A percentile compares a stretch with the other conserved stretches of the same genome.
phyloP scores from a whole-genome alignment of 257 asterid species.

The Euphrasia confusa region DNA sequence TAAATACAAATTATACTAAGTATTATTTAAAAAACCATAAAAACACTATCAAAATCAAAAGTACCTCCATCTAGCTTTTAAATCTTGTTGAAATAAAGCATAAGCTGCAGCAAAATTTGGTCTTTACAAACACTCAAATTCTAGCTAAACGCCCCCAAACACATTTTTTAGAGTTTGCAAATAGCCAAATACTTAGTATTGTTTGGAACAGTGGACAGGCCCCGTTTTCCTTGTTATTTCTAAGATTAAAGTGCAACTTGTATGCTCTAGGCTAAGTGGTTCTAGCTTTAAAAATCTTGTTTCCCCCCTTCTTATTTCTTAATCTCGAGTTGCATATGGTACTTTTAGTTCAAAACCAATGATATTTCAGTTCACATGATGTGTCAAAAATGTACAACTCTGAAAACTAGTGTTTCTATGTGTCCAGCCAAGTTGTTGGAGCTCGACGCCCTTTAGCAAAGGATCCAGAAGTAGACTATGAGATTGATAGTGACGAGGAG shows the following conservation, averaged over 20 bases:
- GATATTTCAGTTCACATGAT: neutral
- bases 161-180: too few species aligned
- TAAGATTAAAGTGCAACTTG: neutral
- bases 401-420: constrained; percentile 14
- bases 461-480: constrained; percentile 81
- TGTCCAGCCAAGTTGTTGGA: constrained; percentile 61
- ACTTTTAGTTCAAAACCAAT: neutral
- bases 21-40: too few species aligned
- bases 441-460: constrained; percentile 59
- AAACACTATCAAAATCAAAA: too few species aligned
- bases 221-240: neutral
- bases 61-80: too few species aligned
- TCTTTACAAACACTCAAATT: too few species aligned
- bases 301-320: neutral
- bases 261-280: neutral
- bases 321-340: neutral
- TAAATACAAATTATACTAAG: too few species aligned
- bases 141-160: too few species aligned
- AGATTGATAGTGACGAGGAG: constrained; percentile 92
- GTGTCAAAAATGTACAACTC: neutral
- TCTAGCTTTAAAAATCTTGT: neutral
- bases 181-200: too few species aligned
- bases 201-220: neutral
- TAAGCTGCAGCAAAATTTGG: too few species aligned
- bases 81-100: too few species aligned